A percentile compares a stretch with the other conserved stretches of the same genome.
Evolutionary conservation across 768 basidiomycete species (phyloP).

Genomic region (Coprinopsis sp.): DNA sequence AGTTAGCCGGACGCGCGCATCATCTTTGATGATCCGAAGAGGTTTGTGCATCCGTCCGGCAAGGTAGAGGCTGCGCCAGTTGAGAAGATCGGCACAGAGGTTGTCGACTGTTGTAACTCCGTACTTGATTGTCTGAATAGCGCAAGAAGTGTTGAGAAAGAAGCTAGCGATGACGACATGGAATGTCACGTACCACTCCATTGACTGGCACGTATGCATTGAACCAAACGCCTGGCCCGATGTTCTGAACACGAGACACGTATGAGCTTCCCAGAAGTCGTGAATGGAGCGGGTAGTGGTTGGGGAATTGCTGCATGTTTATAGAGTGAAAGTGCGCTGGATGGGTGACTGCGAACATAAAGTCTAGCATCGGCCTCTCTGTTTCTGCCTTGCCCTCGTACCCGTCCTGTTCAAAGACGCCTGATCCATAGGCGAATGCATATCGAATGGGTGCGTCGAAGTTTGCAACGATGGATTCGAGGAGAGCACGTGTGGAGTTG

Average conservation of each 20-base stretch:
- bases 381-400: conserved; percentile 38
- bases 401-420: conserved; percentile 91
- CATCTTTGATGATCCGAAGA: conserved; percentile 86
- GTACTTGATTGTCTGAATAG: conserved; percentile 86
- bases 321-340: conserved; percentile 91
- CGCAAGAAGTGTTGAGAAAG: conserved; percentile 1
- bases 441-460: conserved; percentile 93
- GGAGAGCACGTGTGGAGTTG: conserved; percentile 70
- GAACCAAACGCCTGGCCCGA: conserved; percentile 92
- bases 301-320: conserved; percentile 88
- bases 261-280: conserved; percentile 78
- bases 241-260: conserved; percentile 70
- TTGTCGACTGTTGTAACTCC: conserved; percentile 90
- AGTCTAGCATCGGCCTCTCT: conserved; percentile 82
- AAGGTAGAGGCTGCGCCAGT: conserved; percentile 91
- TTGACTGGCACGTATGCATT: conserved; percentile 84
- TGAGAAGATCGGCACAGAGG: conserved; percentile 83
- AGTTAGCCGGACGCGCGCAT: conserved; percentile 85
- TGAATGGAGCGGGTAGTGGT: conserved; percentile 89
- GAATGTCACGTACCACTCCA: conserved; percentile 63
- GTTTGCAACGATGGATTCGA: conserved; percentile 72
- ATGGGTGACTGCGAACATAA: conserved; percentile 94
- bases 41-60: conserved; percentile 98
- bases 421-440: conserved; percentile 96
- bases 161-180: neutral